Base-by-base conservation (phyloP, 257 asterid species). In the Sherardia arvensis region DNA sequence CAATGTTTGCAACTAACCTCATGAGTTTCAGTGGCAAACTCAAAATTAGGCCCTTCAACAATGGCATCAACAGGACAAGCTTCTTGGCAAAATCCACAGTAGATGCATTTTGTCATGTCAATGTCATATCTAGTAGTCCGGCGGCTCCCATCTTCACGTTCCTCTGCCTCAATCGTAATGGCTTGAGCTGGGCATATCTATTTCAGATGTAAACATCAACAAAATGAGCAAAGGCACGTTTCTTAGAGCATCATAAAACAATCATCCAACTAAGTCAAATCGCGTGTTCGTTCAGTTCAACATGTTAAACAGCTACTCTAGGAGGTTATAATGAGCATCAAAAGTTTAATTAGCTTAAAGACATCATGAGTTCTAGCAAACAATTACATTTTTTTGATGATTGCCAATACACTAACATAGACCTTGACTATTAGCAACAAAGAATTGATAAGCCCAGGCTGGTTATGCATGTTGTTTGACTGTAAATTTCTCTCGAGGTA, bases 61-160 rank as follows among this genome's bases (percentile, higher is more conserved):
- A 91, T 91, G 77, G 98, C 98, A 77, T 91, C 96, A 10, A 91
- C 96, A 15, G 98, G 98, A 73, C 96, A 91, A 22, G 98, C 96
- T 74, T 91, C 98, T 88, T 88, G 98, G 82, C 96, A 88, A 66
- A 91, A 91, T 56, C 98, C 98, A 64, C 94, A 91, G 79, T 91
- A 91, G 73, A 91, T 88, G 85, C 95, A 88, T 78, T 86, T 91
- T 27, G 96, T 88, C 98, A 91, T 91, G 82, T 91, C 96, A 62
- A 86, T 91, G 69, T 91, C 96, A 61, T 91, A 91, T 84, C 98
- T 84, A n/a, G 98, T 91, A 56, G 98, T 91, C 58, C 98, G 77
- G 68, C 96, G 87, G 78, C 98, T 88, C 68, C 96, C 96, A 80
- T 91, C 98, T 77, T 91, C 98, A 66, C 98, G 87, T 45, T 66